Evolutionary conservation across 352 stramenopile genomes (phyloP), one percentile per base, ranked within the genome.

Genomic region (Elongisporangium senticosum): DNA sequence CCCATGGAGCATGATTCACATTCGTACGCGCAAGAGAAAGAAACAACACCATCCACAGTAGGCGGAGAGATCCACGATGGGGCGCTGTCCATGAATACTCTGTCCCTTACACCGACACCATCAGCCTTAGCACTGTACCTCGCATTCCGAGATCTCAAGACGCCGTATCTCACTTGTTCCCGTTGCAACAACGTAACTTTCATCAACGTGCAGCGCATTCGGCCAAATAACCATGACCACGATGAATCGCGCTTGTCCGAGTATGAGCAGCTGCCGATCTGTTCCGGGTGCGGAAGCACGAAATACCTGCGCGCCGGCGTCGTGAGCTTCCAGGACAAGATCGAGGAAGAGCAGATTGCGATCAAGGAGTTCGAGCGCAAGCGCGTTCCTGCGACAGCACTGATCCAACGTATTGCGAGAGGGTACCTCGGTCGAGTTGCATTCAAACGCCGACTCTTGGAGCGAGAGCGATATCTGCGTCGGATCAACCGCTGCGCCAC

Each of bases 121-220:
- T 49, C 49, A 22, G 62, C 62, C 4, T 40, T 51, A 15, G 51
- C 58, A 0, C 43, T 65, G 14, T 53, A 65, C 33, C 47, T 51
- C 10, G 58, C 61, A 62, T 50, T 69, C 51, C 55, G 56, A 15
- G 59, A 64, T 14, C 53, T 73, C n/a, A 75, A 74, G 65, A 92
- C 82, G 17, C 79, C 83, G 21, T 92, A 92, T 37, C 68, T 90
- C 49, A 92, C 78, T 17, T 94, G 83, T 55, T 79, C 79, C 49
- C 72, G 77, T 37, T 93, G 82, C 74, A 93, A 93, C 58, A 83
- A 67, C 61, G 67, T 93, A 48, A 79, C 77, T 6, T 91, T 93
- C 65, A 74, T 93, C 61, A 78, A 90, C 43, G 62, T 90, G 7
- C 64, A 66, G 17, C 70, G 68, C 43, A 70, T 93, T 11, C 72